Percentiles rank a stretch among this genome's conserved stretches.
Evolutionary conservation across 257 asterid species (phyloP).

Genomic region (Coffea eugenioides): DNA sequence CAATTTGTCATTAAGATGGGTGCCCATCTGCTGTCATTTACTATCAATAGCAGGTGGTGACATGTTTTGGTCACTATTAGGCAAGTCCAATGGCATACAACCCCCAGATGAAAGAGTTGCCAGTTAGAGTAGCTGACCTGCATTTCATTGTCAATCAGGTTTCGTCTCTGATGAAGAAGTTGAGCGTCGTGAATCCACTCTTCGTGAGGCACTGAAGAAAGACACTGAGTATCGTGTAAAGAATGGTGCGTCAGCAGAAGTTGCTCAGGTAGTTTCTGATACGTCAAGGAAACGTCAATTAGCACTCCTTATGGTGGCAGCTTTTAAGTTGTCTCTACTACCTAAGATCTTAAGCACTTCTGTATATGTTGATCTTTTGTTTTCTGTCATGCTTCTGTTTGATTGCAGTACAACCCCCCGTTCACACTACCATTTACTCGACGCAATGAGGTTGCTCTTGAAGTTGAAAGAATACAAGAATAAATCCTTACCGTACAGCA

Average conservation of each 20-base stretch:
- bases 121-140: background rate
- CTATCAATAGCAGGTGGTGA: background rate
- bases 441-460: conserved; percentile 89
- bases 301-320: background rate
- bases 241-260: conserved; percentile 58
- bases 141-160: conserved; percentile 40
- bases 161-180: conserved; percentile 77
- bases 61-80: background rate
- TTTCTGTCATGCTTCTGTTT: conserved; percentile 4
- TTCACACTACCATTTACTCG: conserved; percentile 82
- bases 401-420: conserved; percentile 89
- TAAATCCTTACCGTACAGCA: conserved; percentile 27
- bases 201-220: conserved; percentile 44
- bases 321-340: background rate
- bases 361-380: conserved; percentile 6
- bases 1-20: background rate
- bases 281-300: background rate
- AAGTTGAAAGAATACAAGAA: conserved; percentile 63
- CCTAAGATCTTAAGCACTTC: background rate
- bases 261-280: conserved; percentile 62
- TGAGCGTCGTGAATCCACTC: conserved; percentile 56
- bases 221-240: conserved; percentile 52
- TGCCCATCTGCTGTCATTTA: background rate
- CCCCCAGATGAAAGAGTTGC: background rate
- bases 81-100: background rate